phyloP scores from a whole-genome alignment of 1,284 basidiomycete genomes.

The Taiwanofungus camphoratus region DNA sequence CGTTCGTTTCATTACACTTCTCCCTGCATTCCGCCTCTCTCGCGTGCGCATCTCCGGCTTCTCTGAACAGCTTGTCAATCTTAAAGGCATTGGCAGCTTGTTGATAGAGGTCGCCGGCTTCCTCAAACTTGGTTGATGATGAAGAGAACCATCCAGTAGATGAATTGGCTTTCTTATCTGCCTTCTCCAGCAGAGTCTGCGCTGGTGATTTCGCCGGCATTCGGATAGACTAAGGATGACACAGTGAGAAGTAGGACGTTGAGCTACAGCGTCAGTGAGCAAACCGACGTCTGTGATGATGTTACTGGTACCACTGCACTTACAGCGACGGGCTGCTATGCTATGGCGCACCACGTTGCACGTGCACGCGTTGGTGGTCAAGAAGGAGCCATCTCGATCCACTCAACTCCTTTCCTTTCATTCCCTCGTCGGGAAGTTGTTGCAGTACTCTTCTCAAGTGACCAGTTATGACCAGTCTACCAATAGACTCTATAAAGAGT shows the following conservation, averaged over 20 bases:
- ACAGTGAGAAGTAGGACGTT: not conserved
- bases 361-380: not conserved
- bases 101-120: constrained; percentile 91
- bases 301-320: not conserved
- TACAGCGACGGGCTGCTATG: not conserved
- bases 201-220: constrained; percentile 56
- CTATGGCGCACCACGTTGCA: not conserved
- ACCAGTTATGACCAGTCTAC: constrained; percentile 38
- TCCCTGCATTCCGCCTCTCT: constrained; percentile 90
- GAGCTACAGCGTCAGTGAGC: not conserved
- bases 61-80: constrained; percentile 87
- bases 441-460: too few relatives aligned
- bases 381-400: too few relatives aligned
- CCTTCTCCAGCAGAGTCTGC: constrained; percentile 72
- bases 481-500: constrained; percentile 37
- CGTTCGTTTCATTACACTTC: constrained; percentile 79
- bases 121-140: constrained; percentile 78
- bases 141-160: constrained; percentile 86
- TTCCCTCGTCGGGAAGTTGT: too few relatives aligned
- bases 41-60: constrained; percentile 84
- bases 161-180: constrained; percentile 87
- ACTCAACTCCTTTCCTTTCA: too few relatives aligned
- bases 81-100: constrained; percentile 96
- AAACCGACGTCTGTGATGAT: not conserved
- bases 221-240: not conserved